Base-by-base conservation (phyloP, 2,329 filamentous ascomycete genomes). In the Colletotrichum magnum region DNA sequence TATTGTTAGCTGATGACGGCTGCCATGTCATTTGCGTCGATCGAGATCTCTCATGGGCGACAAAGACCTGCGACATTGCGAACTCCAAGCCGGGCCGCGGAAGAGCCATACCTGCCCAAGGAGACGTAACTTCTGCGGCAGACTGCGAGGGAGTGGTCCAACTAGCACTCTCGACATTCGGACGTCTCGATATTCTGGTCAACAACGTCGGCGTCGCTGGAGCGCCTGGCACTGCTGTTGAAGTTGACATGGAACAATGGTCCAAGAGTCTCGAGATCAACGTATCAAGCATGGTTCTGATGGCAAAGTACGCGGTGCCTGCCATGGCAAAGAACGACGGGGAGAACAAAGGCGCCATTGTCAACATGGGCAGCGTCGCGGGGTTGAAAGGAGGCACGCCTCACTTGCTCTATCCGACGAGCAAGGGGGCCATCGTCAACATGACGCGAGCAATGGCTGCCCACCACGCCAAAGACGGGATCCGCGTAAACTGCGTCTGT, bases 161-260 rank as follows among this genome's bases (percentile, higher is more conserved):
- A 0, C 64, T 75, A 0, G 84, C 89, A 0, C 15, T 89, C 1
- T 68, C 80, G 2, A 73, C 76, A 1, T 92, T 87, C 71, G 88
- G 88, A 0, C 80, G 87, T 2, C 71, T 92, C 2, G 89, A 92
- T 73, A 89, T 92, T 50, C 79, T 92, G 1, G 80, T 92, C 43
- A 92, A 92, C 74, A 89, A 88, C 64, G 90, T 92, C 2, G 91
- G 90, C 0, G 80, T 92, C 21, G 82, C 83, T 4, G 90, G 90
- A 0, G 85, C 89, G 0, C 64, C 78, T 1, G 90, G 90, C 0
- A 90, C 87, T 2, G 89, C 89, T 0, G 81, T 88, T 2, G 86
- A 89, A 0, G 86, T 91, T 0, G 87, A 92, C 73, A 86, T 90
- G 81, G 83, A 77, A 0, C 80, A 83, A 12, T 93, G 88, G 88